phyloP scores from a whole-genome alignment of 257 asterid genomes.

The Solanum etuberosum region DNA sequence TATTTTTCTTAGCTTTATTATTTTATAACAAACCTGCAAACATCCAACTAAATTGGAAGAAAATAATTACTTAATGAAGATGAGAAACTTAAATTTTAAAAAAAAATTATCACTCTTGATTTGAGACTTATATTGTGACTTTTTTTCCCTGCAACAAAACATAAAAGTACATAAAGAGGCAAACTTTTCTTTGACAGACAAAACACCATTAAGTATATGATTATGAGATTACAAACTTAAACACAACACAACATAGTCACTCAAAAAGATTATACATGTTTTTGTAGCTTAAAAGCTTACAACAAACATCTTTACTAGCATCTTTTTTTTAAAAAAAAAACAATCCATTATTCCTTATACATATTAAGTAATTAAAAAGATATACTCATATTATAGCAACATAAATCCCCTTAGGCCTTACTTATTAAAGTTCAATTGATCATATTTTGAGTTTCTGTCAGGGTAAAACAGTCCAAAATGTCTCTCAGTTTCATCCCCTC shows the following conservation, averaged over 20 bases:
- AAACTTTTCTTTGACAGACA: neutral
- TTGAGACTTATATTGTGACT: neutral
- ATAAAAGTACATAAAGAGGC: neutral
- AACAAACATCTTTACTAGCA: neutral
- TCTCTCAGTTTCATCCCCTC: neutral
- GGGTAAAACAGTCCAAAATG: constrained; percentile 18
- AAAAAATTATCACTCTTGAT: neutral
- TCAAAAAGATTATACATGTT: neutral
- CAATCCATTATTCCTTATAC: neutral
- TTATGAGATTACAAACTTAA: neutral
- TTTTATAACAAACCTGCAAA: neutral
- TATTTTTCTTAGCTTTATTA: neutral
- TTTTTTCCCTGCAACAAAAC: neutral
- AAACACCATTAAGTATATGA: neutral
- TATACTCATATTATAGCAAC: neutral
- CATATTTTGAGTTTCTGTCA: neutral
- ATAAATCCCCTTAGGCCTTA: neutral
- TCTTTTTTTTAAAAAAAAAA: neutral
- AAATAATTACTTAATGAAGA: no score
- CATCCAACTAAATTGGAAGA: neutral
- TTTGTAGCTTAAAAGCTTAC: neutral
- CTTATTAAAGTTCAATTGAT: neutral
- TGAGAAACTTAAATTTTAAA: no score
- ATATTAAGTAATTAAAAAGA: neutral
- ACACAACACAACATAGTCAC: neutral